Conservation (phyloP, 768 basidiomycete genomes). For the Dentipellis fragilis region DNA sequence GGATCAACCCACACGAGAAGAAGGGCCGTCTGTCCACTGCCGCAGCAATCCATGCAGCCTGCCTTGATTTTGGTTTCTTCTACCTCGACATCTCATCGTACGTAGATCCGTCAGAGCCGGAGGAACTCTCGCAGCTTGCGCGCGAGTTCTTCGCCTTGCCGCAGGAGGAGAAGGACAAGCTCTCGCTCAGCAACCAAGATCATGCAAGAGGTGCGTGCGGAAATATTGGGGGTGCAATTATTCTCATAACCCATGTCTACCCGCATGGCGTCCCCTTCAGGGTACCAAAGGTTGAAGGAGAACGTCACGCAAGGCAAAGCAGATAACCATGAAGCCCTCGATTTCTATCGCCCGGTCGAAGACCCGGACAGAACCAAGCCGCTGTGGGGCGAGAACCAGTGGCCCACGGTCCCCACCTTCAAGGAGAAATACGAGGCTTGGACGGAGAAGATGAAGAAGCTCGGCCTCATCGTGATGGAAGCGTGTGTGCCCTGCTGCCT, state of each 20-base stretch:
- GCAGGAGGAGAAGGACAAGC: slow-evolving; percentile 48
- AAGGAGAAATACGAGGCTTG: slow-evolving; percentile 57
- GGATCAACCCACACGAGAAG: slow-evolving; percentile 29
- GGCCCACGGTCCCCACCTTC: slow-evolving; percentile 59
- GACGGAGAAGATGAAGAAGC: slow-evolving; percentile 76
- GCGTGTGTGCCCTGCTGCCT: slow-evolving; percentile 42
- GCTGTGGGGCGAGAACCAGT: slow-evolving; percentile 83
- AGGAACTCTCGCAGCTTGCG: slow-evolving; percentile 55
- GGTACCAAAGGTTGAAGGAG: slow-evolving; percentile 72
- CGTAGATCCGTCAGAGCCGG: slow-evolving; percentile 46
- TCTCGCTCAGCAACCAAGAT: slow-evolving; percentile 63
- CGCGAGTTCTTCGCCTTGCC: slow-evolving; percentile 65
- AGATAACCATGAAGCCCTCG: slow-evolving; percentile 79
- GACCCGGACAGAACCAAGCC: slow-evolving; percentile 60
- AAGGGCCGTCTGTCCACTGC: slow-evolving; percentile 34
- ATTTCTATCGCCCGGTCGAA: slow-evolving; percentile 69
- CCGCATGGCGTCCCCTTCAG: slow-evolving; percentile 26
- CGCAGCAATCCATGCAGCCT: slow-evolving; percentile 60
- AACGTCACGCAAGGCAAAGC: slow-evolving; percentile 81
- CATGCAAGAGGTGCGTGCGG: slow-evolving; percentile 54
- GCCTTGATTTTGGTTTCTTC: slow-evolving; percentile 80
- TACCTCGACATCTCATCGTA: slow-evolving; percentile 67
- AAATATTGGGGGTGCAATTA: background rate
- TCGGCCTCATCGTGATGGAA: slow-evolving; percentile 79
- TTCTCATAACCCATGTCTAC: background rate